Evolutionary conservation across 257 asterid genomes (phyloP), one percentile per base, ranked within the genome.

Genomic region (Nicotiana sylvestris): DNA sequence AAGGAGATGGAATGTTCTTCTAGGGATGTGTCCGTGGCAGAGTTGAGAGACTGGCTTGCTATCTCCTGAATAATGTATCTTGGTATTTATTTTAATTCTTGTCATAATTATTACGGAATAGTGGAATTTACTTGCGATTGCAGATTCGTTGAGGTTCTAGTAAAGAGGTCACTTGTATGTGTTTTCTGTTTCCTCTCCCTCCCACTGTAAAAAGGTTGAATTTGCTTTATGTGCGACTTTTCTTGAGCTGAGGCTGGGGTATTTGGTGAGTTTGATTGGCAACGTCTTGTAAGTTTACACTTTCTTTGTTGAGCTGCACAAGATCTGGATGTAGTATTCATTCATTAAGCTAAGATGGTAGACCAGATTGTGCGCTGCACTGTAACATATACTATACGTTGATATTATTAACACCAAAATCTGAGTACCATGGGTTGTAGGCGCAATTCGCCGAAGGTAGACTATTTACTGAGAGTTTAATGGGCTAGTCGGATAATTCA

Each of bases 21-120:
- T 82, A 67, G 86, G 78, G 39, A 74, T 76, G 66, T 57, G 66
- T 58, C 85, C 88, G 60, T 27, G 81, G 78, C 81, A 29, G 90
- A 86, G 82, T 86, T 66, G 58, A 77, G 66, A 82, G 80, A 35
- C 35, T 27, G 78, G 81, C 69, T 67, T 86, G 87, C 81, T 77
- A 81, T 72, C 30, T 29, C 86, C 82, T 87, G 83, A 89, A 87
- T 88, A 88, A 86, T n/a, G 61, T 21, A 21, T 62, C 62, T 64
- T 49, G 79, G 84, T 69, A 53, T 82, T 82, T 30, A 65, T 81
- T 58, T 13, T 32, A 78, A 85, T 80, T 72, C 84, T 77, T 84
- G 80, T 83, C 76, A 60, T 67, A 57, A 78, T 70, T 55, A 55
- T 25, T 74, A 13, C 29, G 10, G 27, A 49, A 6, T 74, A 49